A percentile compares a stretch with the other conserved stretches of the same genome.
These are phyloP conservation scores for Blastomyces emzantsi DNA, from an alignment of 2,329 filamentous ascomycete species.

Conservation along the genomic window DNA sequence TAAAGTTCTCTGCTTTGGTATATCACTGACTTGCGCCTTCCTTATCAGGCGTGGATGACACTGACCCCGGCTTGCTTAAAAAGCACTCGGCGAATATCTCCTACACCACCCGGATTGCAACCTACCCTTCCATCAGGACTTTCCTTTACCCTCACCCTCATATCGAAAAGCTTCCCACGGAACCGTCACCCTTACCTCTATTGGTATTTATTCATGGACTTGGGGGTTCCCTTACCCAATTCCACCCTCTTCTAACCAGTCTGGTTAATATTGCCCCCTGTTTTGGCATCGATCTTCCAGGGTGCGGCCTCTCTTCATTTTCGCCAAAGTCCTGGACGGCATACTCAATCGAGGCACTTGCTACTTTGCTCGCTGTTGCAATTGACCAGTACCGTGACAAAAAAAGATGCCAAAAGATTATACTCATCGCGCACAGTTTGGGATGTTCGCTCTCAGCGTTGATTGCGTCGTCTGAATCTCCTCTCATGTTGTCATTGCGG, in stretches of 20 bases:
- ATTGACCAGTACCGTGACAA: conserved; percentile 65
- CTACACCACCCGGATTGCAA: conserved; percentile 61
- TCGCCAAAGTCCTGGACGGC: conserved; percentile 62
- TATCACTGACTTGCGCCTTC: not conserved
- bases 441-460: conserved; percentile 70
- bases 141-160: conserved; percentile 80
- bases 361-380: conserved; percentile 62
- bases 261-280: conserved; percentile 76
- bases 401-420: conserved; percentile 57
- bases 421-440: conserved; percentile 84
- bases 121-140: conserved; percentile 67
- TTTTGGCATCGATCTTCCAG: conserved; percentile 80
- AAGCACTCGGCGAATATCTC: conserved; percentile 63
- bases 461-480: conserved; percentile 54
- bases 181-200: conserved; percentile 66
- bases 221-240: conserved; percentile 86
- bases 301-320: conserved; percentile 75
- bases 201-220: conserved; percentile 88
- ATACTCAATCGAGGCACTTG: conserved; percentile 67
- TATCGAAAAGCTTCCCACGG: conserved; percentile 65
- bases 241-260: conserved; percentile 69
- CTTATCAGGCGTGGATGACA: conserved; percentile 25
- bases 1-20: not conserved
- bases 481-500: conserved; percentile 46
- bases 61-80: conserved; percentile 70